phyloP scores from a whole-genome alignment of 2,329 filamentous ascomycete species.

The Helotiales sp. region DNA sequence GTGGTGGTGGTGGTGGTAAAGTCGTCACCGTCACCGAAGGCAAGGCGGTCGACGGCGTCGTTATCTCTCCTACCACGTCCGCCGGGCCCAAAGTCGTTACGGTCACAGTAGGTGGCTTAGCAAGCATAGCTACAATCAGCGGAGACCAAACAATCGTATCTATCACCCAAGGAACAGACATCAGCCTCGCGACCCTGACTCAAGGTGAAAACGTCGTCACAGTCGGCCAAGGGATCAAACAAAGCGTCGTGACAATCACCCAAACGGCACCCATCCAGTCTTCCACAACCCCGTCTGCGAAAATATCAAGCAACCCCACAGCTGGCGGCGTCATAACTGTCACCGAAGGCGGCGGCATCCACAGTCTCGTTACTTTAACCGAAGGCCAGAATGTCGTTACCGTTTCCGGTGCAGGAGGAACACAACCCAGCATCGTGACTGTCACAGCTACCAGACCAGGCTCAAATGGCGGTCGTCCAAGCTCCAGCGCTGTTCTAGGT shows the following conservation, averaged over 20 bases:
- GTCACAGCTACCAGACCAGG: neutral
- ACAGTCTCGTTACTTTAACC: slow-evolving; percentile 2
- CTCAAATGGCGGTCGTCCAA: neutral
- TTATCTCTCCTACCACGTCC: neutral
- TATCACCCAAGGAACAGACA: neutral
- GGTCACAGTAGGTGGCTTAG: neutral
- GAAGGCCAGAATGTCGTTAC: neutral
- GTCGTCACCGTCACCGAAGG: slow-evolving; percentile 8
- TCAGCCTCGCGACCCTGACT: slow-evolving; percentile 4
- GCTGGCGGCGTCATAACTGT: neutral
- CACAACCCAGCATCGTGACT: neutral
- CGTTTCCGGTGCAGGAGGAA: neutral
- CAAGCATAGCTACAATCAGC: slow-evolving; percentile 5
- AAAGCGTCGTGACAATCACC: neutral
- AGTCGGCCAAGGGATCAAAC: neutral
- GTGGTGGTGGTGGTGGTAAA: neutral
- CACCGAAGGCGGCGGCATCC: neutral
- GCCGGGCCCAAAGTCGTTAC: neutral
- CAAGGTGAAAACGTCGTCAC: neutral
- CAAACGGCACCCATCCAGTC: neutral
- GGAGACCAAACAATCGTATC: slow-evolving; percentile 1
- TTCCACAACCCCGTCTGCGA: neutral
- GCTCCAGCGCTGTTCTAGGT: neutral
- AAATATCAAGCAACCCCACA: neutral
- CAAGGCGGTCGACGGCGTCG: neutral